Conservation (phyloP, 768 basidiomycete genomes). For the Candolleomyces aberdarensis region DNA sequence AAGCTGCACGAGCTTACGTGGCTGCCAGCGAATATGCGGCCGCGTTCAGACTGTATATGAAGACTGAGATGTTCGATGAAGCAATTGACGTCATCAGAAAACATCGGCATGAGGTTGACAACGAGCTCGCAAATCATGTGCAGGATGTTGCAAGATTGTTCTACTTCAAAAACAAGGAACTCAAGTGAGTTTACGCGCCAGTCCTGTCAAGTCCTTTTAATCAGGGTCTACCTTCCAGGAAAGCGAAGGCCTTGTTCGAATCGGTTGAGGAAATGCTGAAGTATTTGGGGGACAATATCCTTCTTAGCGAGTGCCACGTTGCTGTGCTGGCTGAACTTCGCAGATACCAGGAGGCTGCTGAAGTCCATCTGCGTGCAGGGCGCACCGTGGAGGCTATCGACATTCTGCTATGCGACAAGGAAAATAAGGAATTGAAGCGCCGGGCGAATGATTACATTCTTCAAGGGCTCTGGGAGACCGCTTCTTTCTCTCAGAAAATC, state of each 20-base stretch:
- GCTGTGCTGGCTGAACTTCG: conserved; percentile 40
- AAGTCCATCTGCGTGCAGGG: conserved; percentile 47
- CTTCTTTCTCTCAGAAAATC: conserved; percentile 36
- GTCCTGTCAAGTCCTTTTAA: too few relatives aligned
- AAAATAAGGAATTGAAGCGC: conserved; percentile 21
- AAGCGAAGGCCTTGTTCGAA: conserved; percentile 45
- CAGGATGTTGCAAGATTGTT: conserved; percentile 41
- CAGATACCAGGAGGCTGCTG: conserved; percentile 47
- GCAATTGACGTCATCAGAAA: conserved; percentile 44
- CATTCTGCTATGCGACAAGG: conserved; percentile 35
- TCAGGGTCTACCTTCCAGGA: conserved; percentile 27
- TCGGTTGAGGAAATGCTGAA: conserved; percentile 50
- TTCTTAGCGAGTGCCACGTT: conserved; percentile 45
- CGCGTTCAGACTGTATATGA: conserved; percentile 33
- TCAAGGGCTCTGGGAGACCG: conserved; percentile 41
- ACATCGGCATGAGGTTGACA: conserved; percentile 28
- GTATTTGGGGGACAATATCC: conserved; percentile 48
- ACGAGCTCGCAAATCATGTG: conserved; percentile 31
- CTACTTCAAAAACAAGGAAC: conserved; percentile 36
- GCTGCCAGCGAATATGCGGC: neutral
- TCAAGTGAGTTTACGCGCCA: conserved; percentile 26
- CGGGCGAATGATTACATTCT: conserved; percentile 38
- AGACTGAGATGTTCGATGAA: conserved; percentile 48
- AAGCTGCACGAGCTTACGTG: conserved; percentile 29
- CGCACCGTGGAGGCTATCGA: conserved; percentile 44